Conservation (phyloP, 306 rosid genomes). For the Mimosa bimucronata region DNA sequence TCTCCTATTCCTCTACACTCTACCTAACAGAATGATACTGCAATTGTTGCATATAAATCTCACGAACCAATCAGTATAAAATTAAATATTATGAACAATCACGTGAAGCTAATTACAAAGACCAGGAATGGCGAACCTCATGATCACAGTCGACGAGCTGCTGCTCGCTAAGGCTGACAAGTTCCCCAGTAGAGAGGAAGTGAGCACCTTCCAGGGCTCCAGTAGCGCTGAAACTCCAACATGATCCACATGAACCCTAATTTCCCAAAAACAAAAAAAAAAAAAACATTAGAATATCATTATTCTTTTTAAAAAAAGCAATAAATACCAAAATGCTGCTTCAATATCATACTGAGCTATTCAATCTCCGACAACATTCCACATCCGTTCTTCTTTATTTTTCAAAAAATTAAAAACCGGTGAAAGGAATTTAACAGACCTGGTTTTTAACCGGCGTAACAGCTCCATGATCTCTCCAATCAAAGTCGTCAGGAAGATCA, state of each 20-base stretch:
- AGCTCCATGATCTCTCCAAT: constrained; percentile 91
- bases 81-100: background rate
- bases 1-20: too few species aligned
- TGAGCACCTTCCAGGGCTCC: constrained; percentile 99
- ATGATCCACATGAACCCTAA: constrained; percentile 96
- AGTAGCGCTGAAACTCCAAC: constrained; percentile 96
- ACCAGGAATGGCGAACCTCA: constrained; percentile 54
- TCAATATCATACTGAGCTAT: background rate
- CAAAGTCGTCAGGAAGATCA: constrained; percentile 79
- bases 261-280: constrained; percentile 23
- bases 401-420: background rate
- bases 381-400: background rate
- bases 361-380: background rate
- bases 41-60: background rate
- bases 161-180: constrained; percentile 95
- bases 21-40: background rate
- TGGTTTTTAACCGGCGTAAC: constrained; percentile 82
- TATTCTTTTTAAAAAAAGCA: background rate
- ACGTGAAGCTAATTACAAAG: background rate
- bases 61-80: background rate
- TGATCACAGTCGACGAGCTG: constrained; percentile 98
- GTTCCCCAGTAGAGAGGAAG: constrained; percentile 79
- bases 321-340: too few species aligned
- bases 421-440: constrained; percentile 41
- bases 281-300: background rate